Base-by-base conservation (phyloP, 129 eudicot genomes). In the Flaveria sonorensis region DNA sequence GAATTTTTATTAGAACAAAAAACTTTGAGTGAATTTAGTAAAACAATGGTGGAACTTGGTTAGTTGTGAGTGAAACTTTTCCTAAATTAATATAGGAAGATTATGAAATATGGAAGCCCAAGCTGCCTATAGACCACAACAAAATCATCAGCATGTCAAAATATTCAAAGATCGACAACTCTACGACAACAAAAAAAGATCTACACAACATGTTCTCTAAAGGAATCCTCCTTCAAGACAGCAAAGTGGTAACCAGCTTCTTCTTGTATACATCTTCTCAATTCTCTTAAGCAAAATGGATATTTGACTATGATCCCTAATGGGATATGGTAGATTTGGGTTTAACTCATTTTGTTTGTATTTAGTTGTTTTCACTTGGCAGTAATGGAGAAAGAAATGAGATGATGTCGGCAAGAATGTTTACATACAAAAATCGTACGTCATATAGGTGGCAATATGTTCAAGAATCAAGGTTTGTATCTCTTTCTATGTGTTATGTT, bases 341-440 rank as follows among this genome's bases (percentile, higher is more conserved):
- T 20, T 28, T 62, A 14, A 62, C 11, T 62, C 42, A 2, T 63
- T 62, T 11, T 62, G 18, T 28, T 63, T 63, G 68, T 28, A 63
- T 63, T 3, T 28, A 63, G 68, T 14, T 12, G 68, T 63, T 63
- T 28, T 63, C 68, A 28, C 68, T 63, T 63, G 68, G 68, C 10
- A 63, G 15, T 15, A 63, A 28, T 15, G 68, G 43, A 13, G 45
- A 28, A 63, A 63, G 43, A 14, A 63, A 63, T 63, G 68, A 63
- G 30, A 13, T 63, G 45, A 26, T 7, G 14, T 63, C 68, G 3
- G 68, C 69, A 63, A 63, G 20, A 26, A 63, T 2, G 46, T 63
- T 63, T 63, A 3, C 20, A 8, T 32, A 21, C n/a, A 18, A 60
- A 21, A 24, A 23, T 10, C n/a, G 36, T 21, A 21, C 7, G 21